Conservation (phyloP, 108 stramenopile species). For the Nannochloropsis granulata region DNA sequence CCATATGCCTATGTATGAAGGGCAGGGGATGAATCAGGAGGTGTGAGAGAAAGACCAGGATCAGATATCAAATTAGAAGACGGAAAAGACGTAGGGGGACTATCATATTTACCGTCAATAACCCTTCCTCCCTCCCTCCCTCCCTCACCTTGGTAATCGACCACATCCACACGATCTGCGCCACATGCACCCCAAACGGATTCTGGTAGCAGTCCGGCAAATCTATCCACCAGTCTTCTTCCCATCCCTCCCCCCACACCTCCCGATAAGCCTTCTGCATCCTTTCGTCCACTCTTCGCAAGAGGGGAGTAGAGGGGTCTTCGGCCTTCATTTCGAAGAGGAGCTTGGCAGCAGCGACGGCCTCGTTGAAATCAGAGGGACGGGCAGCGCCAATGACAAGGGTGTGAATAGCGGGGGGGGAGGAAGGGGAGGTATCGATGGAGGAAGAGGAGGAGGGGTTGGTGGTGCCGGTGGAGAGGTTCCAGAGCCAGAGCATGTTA, state of each 20-base stretch:
- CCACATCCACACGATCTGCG: not conserved
- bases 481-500: conserved; percentile 39
- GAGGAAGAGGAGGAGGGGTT: conserved; percentile 1
- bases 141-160: not conserved
- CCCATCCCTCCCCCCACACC: not conserved
- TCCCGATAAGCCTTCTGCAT: not conserved
- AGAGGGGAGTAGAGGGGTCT: not conserved
- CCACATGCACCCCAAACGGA: not conserved
- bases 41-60: not conserved
- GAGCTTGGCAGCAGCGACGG: conserved; percentile 46
- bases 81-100: no score
- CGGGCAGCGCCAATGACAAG: conserved; percentile 50
- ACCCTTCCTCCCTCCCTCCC: no score
- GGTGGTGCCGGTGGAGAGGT: not conserved
- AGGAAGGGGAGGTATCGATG: conserved; percentile 20
- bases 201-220: not conserved
- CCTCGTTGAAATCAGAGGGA: conserved; percentile 56
- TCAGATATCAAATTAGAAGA: no score
- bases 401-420: conserved; percentile 7
- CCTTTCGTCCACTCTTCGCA: not conserved
- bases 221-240: not conserved
- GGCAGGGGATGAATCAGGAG: not conserved
- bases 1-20: not conserved
- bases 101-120: no score
- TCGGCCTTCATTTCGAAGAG: conserved; percentile 15